These are phyloP conservation scores for Elaphomyces granulatus DNA, from an alignment of 495 filamentous ascomycete species.

Conservation along the genomic window DNA sequence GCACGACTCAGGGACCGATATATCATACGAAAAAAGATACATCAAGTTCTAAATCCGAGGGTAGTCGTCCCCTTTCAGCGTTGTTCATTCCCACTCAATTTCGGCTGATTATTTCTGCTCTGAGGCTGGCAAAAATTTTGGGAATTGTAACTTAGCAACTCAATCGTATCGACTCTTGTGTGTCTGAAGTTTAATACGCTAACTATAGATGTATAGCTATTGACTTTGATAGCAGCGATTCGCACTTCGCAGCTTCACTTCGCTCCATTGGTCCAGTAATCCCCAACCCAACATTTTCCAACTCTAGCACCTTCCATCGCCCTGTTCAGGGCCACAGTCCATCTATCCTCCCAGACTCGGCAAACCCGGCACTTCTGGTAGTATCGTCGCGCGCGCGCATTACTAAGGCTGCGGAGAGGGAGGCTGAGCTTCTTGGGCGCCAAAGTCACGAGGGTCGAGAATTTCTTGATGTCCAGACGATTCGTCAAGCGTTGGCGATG, in stretches of 20 bases:
- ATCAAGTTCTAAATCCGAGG: constrained; percentile 21
- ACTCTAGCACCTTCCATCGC: constrained; percentile 35
- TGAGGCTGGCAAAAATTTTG: too few relatives aligned
- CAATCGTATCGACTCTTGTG: too few relatives aligned
- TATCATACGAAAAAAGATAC: constrained; percentile 28
- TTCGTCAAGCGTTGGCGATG: constrained; percentile 46
- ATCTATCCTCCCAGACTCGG: constrained; percentile 34
- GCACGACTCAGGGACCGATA: constrained; percentile 23
- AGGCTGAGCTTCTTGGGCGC: constrained; percentile 31
- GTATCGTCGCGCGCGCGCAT: constrained; percentile 31
- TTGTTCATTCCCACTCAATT: too few relatives aligned
- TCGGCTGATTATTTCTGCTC: constrained; percentile 1
- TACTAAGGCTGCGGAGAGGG: constrained; percentile 34
- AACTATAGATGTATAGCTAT: too few relatives aligned
- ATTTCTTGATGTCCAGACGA: constrained; percentile 47
- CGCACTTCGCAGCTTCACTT: constrained; percentile 46
- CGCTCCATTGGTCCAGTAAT: constrained; percentile 49
- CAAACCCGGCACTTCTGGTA: constrained; percentile 39
- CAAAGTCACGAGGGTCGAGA: constrained; percentile 29
- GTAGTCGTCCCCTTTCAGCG: constrained; percentile 9
- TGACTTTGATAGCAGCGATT: constrained; percentile 50
- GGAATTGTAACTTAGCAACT: too few relatives aligned
- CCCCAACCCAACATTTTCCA: constrained; percentile 43
- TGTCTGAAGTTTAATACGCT: too few relatives aligned
- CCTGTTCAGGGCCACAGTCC: constrained; percentile 10